Evolutionary conservation across 2,329 filamentous ascomycete species (phyloP), one percentile per base, ranked within the genome.

Genomic region (Fusarium virguliforme): DNA sequence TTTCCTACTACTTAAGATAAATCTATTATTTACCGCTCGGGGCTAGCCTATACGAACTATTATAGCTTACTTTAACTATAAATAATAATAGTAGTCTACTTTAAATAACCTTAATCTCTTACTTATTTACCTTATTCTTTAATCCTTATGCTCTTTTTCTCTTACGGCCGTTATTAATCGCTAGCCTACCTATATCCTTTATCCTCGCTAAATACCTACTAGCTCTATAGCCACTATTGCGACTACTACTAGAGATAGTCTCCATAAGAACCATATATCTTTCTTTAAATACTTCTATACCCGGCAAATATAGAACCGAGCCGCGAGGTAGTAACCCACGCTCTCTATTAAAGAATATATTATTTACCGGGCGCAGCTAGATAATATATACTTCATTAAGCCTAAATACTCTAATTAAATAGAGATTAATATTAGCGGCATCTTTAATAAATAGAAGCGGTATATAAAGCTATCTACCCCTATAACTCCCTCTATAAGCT

Each of bases 371-470:
- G 64, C 67, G 43, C 37, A 73, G 62, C 63, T 75, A 4, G 60
- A 61, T 48, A 60, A 56, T 7, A 56, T 75, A 6, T 41, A 37
- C 60, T 75, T 75, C 12, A 66, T 75, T 15, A 68, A 71, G 59
- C 73, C 61, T 0, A 74, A 67, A 22, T 74, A 73, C 59, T 70
- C 69, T 51, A 30, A 67, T 18, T 7, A 72, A 62, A 74, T 62
- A 12, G 37, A 74, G 53, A 74, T 76, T 28, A 76, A 76, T 30
- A 40, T 76, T 13, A 63, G 48, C 40, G 61, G 72, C 15, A 72
- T 76, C 34, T 72, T 65, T 9, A 59, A 62, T 24, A 75, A 75
- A 70, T 75, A 43, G 74, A 73, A 66, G 62, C 43, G 40, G 71
- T 77, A 72, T 56, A 40, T 48, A n/a, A 15, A 38, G 51, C 28